Conservation (phyloP, 345 rosid genomes). For the Brassica nigra region DNA sequence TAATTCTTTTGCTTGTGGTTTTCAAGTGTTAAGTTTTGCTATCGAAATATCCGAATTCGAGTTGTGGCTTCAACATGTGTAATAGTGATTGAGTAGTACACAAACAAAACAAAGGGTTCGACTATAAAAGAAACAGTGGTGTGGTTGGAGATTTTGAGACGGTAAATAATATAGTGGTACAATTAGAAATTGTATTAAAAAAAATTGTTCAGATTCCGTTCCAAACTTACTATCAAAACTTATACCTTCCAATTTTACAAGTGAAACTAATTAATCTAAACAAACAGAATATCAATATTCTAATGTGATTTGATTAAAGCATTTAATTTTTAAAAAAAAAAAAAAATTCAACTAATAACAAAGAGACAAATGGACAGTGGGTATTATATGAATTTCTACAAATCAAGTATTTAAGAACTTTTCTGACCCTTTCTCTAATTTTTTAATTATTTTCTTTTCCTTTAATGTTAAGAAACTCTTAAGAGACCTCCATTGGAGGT, state of each 20-base stretch:
- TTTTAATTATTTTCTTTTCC: too few species aligned
- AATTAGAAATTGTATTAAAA: not conserved
- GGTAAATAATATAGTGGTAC: not conserved
- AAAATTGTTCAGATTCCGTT: not conserved
- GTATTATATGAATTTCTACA: too few species aligned
- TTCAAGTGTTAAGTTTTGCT: not conserved
- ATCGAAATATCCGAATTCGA: not conserved
- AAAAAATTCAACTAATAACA: too few species aligned
- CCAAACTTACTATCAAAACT: not conserved
- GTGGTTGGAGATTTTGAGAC: not conserved
- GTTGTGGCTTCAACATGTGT: not conserved
- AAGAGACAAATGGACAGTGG: too few species aligned
- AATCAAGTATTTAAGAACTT: too few species aligned
- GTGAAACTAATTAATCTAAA: not conserved
- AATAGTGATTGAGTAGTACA: not conserved
- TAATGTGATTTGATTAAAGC: too few species aligned
- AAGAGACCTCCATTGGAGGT: too few species aligned
- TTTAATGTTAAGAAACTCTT: too few species aligned
- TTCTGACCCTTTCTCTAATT: too few species aligned
- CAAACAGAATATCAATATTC: too few species aligned
- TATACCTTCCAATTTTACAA: not conserved
- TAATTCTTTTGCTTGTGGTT: not conserved
- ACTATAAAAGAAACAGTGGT: not conserved
- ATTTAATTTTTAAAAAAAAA: too few species aligned
- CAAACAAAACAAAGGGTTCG: not conserved